A percentile compares a stretch with the other conserved stretches of the same genome.
These are phyloP conservation scores for Eimeria maxima DNA, from an alignment of 169 alveolate genomes.

Conservation along the genomic window DNA sequence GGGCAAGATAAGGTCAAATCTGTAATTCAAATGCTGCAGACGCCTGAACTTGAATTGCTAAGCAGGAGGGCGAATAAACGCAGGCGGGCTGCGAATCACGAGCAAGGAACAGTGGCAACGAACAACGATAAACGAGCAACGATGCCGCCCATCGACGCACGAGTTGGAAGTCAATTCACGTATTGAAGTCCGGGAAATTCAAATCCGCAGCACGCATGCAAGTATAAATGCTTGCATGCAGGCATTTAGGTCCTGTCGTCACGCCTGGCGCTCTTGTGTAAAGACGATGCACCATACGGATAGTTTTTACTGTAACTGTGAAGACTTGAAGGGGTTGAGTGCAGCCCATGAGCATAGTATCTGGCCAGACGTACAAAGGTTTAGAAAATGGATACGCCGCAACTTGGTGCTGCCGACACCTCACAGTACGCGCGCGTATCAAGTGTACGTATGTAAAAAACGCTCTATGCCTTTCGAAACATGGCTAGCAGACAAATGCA, in stretches of 20 bases:
- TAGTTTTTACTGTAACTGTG: not conserved
- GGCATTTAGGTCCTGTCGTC: not conserved
- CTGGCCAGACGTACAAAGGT: not conserved
- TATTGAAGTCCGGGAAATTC: not conserved
- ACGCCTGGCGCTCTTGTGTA: not conserved
- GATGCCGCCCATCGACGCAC: not conserved
- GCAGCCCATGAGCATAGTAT: not conserved
- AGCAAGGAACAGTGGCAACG: not conserved
- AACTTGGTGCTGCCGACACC: not conserved
- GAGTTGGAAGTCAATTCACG: not conserved
- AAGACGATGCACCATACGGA: not conserved
- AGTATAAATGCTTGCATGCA: not conserved
- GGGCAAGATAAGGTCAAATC: conserved; percentile 61
- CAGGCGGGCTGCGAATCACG: not conserved
- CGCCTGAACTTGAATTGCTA: not conserved
- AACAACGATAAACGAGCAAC: not conserved
- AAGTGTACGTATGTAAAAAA: not conserved
- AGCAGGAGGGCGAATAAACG: not conserved
- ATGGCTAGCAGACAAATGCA: not conserved
- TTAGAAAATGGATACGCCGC: not conserved
- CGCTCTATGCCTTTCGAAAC: not conserved
- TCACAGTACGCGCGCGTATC: not conserved
- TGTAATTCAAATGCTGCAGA: not conserved
- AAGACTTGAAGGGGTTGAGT: not conserved
- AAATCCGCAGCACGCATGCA: not conserved